Evolutionary conservation across 345 rosid species (phyloP).

Genomic region (Abelmoschus esculentus): DNA sequence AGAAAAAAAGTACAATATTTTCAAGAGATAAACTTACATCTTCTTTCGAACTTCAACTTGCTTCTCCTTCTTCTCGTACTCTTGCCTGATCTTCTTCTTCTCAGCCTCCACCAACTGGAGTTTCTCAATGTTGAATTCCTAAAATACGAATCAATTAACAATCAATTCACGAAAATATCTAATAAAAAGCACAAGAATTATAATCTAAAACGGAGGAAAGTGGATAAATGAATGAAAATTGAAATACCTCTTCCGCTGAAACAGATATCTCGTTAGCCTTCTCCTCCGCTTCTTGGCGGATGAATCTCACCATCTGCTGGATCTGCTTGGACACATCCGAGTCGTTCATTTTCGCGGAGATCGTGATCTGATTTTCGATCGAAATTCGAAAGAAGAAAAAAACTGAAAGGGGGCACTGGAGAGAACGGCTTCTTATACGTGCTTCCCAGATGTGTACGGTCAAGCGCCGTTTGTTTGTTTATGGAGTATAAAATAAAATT

Average conservation of each 20-base stretch:
- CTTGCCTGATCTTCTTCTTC: slow-evolving; percentile 98
- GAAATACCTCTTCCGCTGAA: slow-evolving; percentile 80
- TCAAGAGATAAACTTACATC: slow-evolving; percentile 40
- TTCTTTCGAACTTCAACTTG: slow-evolving; percentile 87
- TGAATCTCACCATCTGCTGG: slow-evolving; percentile 97
- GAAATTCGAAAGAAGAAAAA: not conserved
- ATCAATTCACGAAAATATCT: slow-evolving; percentile 8
- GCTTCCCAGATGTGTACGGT: not conserved
- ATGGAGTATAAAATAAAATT: no score
- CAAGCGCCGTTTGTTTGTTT: not conserved
- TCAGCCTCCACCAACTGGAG: slow-evolving; percentile 88
- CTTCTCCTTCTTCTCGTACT: slow-evolving; percentile 96
- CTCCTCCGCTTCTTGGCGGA: slow-evolving; percentile 97
- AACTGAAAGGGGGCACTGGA: not conserved
- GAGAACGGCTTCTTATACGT: not conserved
- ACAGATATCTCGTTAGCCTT: slow-evolving; percentile 93
- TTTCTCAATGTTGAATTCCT: slow-evolving; percentile 99
- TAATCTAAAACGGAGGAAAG: no score
- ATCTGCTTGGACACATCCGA: slow-evolving; percentile 88
- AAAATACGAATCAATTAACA: not conserved
- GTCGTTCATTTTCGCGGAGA: slow-evolving; percentile 68
- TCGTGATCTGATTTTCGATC: not conserved
- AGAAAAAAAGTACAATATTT: not conserved
- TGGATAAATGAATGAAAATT: not conserved
- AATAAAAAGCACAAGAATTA: not conserved